phyloP scores from a whole-genome alignment of 164 flowering plant species.

The Houttuynia cordata region DNA sequence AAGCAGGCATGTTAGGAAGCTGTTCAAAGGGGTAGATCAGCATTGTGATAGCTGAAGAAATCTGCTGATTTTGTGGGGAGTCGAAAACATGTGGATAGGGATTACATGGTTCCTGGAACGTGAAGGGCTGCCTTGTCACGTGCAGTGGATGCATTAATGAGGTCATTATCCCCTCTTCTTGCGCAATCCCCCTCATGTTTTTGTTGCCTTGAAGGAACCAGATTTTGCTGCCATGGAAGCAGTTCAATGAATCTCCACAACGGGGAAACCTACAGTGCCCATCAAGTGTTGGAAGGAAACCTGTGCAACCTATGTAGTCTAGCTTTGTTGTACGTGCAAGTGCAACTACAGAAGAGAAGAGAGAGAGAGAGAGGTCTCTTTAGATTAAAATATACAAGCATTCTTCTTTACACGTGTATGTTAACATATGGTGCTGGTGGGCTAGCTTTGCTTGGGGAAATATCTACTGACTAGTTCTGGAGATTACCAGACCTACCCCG shows the following conservation, averaged over 20 bases:
- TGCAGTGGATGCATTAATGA: neutral
- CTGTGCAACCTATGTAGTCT: too few relatives aligned
- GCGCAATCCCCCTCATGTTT: too few relatives aligned
- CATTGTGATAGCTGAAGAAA: neutral
- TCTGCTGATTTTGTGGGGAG: neutral
- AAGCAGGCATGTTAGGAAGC: too few relatives aligned
- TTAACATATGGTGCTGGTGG: conserved; percentile 1
- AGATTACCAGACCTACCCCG: too few relatives aligned
- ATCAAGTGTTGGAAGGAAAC: too few relatives aligned
- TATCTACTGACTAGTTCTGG: neutral
- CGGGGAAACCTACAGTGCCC: too few relatives aligned
- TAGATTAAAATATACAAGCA: too few relatives aligned
- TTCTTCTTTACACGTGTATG: neutral
- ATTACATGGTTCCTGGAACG: neutral
- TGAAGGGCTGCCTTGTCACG: neutral
- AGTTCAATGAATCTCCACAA: too few relatives aligned
- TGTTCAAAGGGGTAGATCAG: neutral
- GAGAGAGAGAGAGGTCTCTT: too few relatives aligned
- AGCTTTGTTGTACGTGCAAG: neutral
- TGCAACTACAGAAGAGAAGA: neutral
- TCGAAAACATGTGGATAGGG: neutral
- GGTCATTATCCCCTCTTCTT: too few relatives aligned
- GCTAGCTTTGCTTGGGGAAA: neutral
- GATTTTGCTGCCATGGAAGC: too few relatives aligned
- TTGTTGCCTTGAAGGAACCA: too few relatives aligned